Evolutionary conservation across 345 rosid genomes (phyloP), one percentile per base, ranked within the genome.

Genomic region (Citrus sinensis): DNA sequence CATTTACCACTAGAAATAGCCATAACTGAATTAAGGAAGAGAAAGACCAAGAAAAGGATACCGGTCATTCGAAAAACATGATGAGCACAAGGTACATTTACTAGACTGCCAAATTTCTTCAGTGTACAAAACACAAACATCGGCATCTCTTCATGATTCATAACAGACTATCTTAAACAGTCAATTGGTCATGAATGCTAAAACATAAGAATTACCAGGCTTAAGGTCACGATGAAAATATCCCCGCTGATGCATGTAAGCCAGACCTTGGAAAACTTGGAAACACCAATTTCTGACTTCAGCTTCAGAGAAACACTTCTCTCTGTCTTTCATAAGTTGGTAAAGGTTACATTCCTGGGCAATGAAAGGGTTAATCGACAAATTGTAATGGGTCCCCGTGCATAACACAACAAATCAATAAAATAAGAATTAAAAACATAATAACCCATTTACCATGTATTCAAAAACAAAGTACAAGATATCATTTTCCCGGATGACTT

Each of bases 151-250:
- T 19, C 54, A 39, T 24, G 39, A 22, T 59, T 19, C 51, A 39
- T 16, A 60, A 16, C 6, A 39, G 62, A 19, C 25, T 11, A 8
- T n/a, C 19, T 27, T 25, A 60, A 11, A 67, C 46, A 59, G 62
- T 20, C 40, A 60, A 29, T 67, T 56, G 73, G 56, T 20, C 40
- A 46, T 20, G 24, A 37, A n/a, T 14, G 7, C 46, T 17, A 20
- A 56, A 80, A 11, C 74, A 30, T 20, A 55, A 58, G 34, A 74
- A n/a, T 76, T 89, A 95, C 99, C 99, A 81, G 99, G 99, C 88
- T 96, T 96, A 70, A 96, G 93, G 83, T 96, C 99, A 67, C 99
- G 98, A 81, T 96, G 99, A 75, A 96, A 96, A 80, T 93, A 94
- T 76, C 99, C 99, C 67, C 86, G 90, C 80, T 90, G 97, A 80